Evolutionary conservation across 2,329 filamentous ascomycete species (phyloP).

Genomic region (Botrytis fabae): DNA sequence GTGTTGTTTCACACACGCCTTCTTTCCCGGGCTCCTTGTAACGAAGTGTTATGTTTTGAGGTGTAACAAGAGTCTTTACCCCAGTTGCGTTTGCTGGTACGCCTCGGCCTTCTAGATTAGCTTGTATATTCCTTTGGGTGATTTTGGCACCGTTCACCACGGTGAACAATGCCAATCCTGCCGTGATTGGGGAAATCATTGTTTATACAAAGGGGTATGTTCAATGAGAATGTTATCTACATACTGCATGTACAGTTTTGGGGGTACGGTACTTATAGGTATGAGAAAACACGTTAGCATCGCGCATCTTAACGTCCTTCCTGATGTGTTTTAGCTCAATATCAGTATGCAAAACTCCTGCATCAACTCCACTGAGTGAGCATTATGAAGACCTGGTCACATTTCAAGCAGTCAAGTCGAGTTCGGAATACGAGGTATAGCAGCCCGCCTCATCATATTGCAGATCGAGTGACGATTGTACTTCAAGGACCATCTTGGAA

Average conservation of each 20-base stretch:
- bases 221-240: neutral
- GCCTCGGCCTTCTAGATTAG: constrained; percentile 38
- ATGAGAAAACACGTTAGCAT: neutral
- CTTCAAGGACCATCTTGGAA: neutral
- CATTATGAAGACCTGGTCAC: neutral
- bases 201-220: neutral
- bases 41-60: constrained; percentile 45
- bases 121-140: constrained; percentile 31
- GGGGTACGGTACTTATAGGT: constrained; percentile 8
- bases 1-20: constrained; percentile 36
- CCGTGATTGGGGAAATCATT: constrained; percentile 25
- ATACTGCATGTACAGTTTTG: neutral
- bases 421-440: neutral
- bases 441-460: neutral
- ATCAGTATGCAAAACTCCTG: neutral
- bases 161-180: constrained; percentile 25
- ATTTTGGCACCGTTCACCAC: constrained; percentile 24
- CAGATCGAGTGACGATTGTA: constrained; percentile 11
- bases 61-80: constrained; percentile 44
- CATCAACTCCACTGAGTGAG: constrained; percentile 6
- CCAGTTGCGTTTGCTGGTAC: constrained; percentile 45
- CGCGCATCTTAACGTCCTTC: constrained; percentile 11
- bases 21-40: constrained; percentile 48
- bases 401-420: neutral
- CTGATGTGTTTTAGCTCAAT: constrained; percentile 15